Evolutionary conservation across 371 early-diverging fungal species (phyloP).

Genomic region (Mucor lusitanicus): DNA sequence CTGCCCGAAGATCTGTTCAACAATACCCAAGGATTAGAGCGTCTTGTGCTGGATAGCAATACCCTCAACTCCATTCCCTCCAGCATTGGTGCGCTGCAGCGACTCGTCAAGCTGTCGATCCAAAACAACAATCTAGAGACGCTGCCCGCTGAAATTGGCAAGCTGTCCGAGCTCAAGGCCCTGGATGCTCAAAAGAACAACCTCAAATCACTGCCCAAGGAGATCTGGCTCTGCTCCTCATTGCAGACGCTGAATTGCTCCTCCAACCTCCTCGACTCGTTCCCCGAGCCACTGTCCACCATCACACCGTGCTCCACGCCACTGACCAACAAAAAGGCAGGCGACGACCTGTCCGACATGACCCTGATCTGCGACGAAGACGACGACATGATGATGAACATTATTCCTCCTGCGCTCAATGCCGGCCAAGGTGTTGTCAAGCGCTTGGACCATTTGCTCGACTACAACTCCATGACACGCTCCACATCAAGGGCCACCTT

Average conservation of each 20-base stretch:
- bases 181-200: constrained; percentile 63
- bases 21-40: constrained; percentile 58
- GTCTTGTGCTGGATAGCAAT: constrained; percentile 74
- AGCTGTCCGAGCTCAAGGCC: constrained; percentile 33
- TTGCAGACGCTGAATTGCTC: constrained; percentile 74
- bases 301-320: background rate
- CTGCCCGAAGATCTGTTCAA: constrained; percentile 71
- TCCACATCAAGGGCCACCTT: background rate
- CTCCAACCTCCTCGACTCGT: constrained; percentile 69
- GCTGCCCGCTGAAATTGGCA: constrained; percentile 39
- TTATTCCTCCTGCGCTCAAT: constrained; percentile 13
- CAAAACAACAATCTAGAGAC: constrained; percentile 61
- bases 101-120: constrained; percentile 61
- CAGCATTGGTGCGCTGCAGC: constrained; percentile 62
- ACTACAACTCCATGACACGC: background rate
- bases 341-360: background rate
- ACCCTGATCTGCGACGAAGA: background rate
- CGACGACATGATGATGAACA: constrained; percentile 6
- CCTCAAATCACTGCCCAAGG: constrained; percentile 72
- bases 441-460: constrained; percentile 15
- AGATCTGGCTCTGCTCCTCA: constrained; percentile 83
- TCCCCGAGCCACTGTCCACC: constrained; percentile 35
- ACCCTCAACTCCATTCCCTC: constrained; percentile 71
- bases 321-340: background rate
- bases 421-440: constrained; percentile 30